Base-by-base conservation (phyloP, 73 alveolate genomes). In the Stentor roeselii region DNA sequence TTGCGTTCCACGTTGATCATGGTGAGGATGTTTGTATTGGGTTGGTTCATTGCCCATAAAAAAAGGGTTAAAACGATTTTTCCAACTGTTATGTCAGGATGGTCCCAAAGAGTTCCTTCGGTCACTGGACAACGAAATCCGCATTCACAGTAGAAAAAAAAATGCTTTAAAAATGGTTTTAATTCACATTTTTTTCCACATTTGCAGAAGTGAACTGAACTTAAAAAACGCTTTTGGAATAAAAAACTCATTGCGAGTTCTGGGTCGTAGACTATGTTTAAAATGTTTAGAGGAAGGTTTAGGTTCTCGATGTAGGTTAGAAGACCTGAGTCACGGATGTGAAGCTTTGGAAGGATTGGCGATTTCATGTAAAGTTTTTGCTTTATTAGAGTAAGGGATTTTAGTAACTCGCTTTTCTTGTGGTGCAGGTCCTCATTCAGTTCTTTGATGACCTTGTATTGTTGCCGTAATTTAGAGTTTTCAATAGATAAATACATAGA, bases 21-120 rank as follows among this genome's bases (percentile, higher is more conserved):
- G 42, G 21, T 3, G 80, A 40, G 21, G 41, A 67, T 67, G 11
- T 67, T 32, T 30, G n/a, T 34, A 2, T 34, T 32, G 14, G 41
- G 27, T 27, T 27, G 37, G 34, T 67, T 67, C 80, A 67, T 67
- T 27, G 41, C 80, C 80, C 80, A 67, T 2, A 67, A 2, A 34
- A 67, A 67, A 14, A 67, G 37, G 14, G n/a, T 21, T 32, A 67
- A 0, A 36, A 67, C n/a, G 34, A 67, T 67, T 67, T 67, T 67
- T 14, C 37, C 41, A 27, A 11, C 42, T 15, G 41, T n/a, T n/a
- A 67, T 14, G 14, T 21, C 1, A 21, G 37, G 11, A n/a, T 67
- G 27, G 21, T 67, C 80, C 80, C 80, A 67, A 2, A 67, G 11
- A 1, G 41, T 30, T 34, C 80, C 80, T 0, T 67, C 27, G 34